These are phyloP conservation scores for Tetrahymena malaccensis DNA, from an alignment of 73 alveolate species.

Conservation along the genomic window DNA sequence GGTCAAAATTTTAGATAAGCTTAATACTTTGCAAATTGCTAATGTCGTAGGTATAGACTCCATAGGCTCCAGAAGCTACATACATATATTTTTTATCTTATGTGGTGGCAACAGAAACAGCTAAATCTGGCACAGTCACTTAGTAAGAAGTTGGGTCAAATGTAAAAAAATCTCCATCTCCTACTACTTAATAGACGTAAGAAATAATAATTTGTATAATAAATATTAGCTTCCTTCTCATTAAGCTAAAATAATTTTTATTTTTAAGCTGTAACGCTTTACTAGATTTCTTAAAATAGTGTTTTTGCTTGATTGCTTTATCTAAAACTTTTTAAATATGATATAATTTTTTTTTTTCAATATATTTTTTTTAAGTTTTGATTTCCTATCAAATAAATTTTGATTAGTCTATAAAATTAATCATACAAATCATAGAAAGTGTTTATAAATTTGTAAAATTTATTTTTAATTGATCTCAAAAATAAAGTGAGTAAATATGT, in stretches of 20 bases:
- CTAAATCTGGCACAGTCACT: neutral
- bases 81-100: neutral
- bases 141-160: neutral
- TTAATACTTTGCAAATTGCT: neutral
- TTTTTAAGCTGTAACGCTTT: neutral
- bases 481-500: no score
- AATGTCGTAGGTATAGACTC: neutral
- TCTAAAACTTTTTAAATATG: no score
- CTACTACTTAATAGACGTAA: neutral
- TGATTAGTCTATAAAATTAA: no score
- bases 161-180: neutral
- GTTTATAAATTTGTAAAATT: no score
- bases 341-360: no score
- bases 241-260: neutral
- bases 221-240: neutral
- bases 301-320: no score
- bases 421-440: no score
- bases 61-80: neutral
- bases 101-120: neutral
- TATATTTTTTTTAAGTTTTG: no score
- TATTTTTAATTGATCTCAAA: no score
- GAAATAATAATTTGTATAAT: neutral
- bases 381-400: no score
- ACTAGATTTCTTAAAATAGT: no score
- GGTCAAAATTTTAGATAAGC: neutral